A percentile compares a stretch with the other conserved stretches of the same genome.
phyloP scores from a whole-genome alignment of 176 grass and related monocot species.

The Paspalum vaginatum region DNA sequence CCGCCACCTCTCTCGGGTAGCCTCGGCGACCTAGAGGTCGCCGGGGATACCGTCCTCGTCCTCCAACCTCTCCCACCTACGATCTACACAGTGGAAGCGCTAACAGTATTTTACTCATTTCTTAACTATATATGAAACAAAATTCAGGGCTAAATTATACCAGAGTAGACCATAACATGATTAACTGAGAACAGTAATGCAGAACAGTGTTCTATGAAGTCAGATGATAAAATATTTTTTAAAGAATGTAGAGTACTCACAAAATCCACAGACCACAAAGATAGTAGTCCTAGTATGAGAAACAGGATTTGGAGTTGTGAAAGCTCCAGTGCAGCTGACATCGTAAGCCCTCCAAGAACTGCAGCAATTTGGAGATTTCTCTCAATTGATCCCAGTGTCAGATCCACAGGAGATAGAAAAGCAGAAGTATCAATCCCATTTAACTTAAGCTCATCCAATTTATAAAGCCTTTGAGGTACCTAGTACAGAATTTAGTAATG shows the following conservation, averaged over 20 bases:
- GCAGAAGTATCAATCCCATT: slow-evolving; percentile 79
- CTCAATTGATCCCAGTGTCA: slow-evolving; percentile 77
- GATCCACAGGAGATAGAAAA: slow-evolving; percentile 71
- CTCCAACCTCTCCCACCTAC: no score
- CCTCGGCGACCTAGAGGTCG: no score
- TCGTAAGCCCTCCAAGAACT: slow-evolving; percentile 56
- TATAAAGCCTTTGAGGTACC: slow-evolving; percentile 83
- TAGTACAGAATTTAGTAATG: slow-evolving; percentile 42
- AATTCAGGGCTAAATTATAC: neutral
- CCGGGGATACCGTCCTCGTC: no score
- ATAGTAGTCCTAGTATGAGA: slow-evolving; percentile 64
- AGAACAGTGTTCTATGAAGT: slow-evolving; percentile 10
- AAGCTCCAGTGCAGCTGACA: slow-evolving; percentile 57
- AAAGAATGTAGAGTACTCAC: slow-evolving; percentile 53
- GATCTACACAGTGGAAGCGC: no score
- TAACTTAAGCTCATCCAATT: slow-evolving; percentile 84
- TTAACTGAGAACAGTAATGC: slow-evolving; percentile 12
- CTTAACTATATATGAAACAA: neutral
- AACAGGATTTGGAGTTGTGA: slow-evolving; percentile 73
- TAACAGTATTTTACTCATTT: no score
- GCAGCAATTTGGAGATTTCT: slow-evolving; percentile 77
- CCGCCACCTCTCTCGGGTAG: no score
- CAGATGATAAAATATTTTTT: neutral
- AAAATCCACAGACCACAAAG: slow-evolving; percentile 82
- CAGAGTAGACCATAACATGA: neutral